Percentiles rank a stretch among this genome's conserved stretches.
Conservation (phyloP, 1,139 yeast genomes). For the Taphrina sp. region DNA sequence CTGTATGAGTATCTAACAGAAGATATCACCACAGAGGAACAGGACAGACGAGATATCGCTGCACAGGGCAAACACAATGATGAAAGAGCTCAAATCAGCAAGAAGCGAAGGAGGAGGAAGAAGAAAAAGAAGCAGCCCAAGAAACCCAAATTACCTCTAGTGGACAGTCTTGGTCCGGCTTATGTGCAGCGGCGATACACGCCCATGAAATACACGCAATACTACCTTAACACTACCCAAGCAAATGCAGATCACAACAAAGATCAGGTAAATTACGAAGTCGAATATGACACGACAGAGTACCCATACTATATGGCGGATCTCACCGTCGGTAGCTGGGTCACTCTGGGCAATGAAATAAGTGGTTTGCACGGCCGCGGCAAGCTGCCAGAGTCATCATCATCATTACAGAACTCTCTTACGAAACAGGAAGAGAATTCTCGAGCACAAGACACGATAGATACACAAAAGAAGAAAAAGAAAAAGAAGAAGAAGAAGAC, state of each 20-base stretch:
- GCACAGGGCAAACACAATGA: slow-evolving; percentile 26
- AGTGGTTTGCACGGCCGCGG: slow-evolving; percentile 27
- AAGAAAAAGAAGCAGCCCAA: slow-evolving; percentile 39
- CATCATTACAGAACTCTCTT: too few species aligned
- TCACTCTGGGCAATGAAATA: slow-evolving; percentile 8
- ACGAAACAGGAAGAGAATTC: neutral
- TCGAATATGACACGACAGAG: slow-evolving; percentile 70
- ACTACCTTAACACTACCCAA: slow-evolving; percentile 61
- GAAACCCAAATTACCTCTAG: slow-evolving; percentile 44
- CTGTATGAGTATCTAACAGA: slow-evolving; percentile 67
- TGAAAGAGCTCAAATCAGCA: neutral
- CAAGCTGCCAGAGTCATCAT: neutral
- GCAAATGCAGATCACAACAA: slow-evolving; percentile 52
- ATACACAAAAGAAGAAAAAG: too few species aligned
- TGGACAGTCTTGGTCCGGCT: slow-evolving; percentile 75
- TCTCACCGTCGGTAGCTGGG: slow-evolving; percentile 49
- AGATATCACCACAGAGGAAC: slow-evolving; percentile 41
- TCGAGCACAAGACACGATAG: neutral
- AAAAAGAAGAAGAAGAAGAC: slow-evolving; percentile 4
- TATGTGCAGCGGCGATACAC: slow-evolving; percentile 67
- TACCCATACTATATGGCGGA: slow-evolving; percentile 55
- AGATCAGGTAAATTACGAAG: slow-evolving; percentile 47
- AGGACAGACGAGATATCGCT: too few species aligned
- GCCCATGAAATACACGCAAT: slow-evolving; percentile 70
- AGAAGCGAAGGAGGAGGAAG: slow-evolving; percentile 41